These are phyloP conservation scores for Spiraea crenata DNA, from an alignment of 331 rosid genomes.

Conservation along the genomic window DNA sequence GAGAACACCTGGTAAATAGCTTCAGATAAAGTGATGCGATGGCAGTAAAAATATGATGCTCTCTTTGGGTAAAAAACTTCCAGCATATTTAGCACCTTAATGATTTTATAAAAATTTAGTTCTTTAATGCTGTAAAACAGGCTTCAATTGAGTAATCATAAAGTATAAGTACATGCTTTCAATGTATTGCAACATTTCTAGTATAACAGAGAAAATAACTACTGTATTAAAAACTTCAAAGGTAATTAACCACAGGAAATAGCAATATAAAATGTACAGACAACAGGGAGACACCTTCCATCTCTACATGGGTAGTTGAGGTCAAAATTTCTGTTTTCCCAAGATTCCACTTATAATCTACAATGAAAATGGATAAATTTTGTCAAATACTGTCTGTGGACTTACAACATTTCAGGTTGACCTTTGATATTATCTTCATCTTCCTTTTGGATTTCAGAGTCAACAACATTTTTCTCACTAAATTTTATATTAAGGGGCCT, in stretches of 20 bases:
- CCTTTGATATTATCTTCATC: conserved; percentile 21
- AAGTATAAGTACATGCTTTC: not conserved
- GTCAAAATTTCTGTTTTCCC: conserved; percentile 35
- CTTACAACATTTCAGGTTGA: conserved; percentile 32
- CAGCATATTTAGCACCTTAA: not conserved
- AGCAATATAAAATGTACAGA: conserved; percentile 28
- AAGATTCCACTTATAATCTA: conserved; percentile 22
- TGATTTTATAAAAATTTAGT: no score
- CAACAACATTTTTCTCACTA: conserved; percentile 50
- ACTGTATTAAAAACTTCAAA: not conserved
- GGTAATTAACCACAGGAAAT: not conserved
- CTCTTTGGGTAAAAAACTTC: not conserved
- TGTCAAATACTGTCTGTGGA: conserved; percentile 22
- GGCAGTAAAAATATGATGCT: not conserved
- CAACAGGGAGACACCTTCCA: conserved; percentile 10
- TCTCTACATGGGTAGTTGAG: conserved; percentile 27
- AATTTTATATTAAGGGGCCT: conserved; percentile 68
- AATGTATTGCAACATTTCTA: conserved; percentile 5
- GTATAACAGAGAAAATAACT: not conserved
- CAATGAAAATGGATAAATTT: conserved; percentile 22
- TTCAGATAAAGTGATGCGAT: not conserved
- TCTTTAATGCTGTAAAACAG: not conserved
- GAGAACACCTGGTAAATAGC: not conserved
- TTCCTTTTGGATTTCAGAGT: conserved; percentile 42
- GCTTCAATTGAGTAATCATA: conserved; percentile 6